phyloP scores from a whole-genome alignment of 2,329 filamentous ascomycete genomes.

The Simplicillium sp. region DNA sequence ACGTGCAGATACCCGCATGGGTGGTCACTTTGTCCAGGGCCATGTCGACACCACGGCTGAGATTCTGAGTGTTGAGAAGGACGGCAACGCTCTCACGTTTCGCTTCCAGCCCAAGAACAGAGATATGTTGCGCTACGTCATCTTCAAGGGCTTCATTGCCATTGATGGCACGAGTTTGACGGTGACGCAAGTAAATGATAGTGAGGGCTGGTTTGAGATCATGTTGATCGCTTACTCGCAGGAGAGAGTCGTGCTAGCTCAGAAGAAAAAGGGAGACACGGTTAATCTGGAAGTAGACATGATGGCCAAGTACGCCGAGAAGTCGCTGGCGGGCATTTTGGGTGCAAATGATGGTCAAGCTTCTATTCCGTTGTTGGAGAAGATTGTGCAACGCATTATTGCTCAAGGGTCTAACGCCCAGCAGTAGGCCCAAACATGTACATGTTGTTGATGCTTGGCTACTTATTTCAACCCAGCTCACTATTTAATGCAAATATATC shows the following conservation, averaged over 20 bases:
- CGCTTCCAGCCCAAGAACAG: constrained; percentile 64
- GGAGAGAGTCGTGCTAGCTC: constrained; percentile 75
- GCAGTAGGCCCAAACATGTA: neutral
- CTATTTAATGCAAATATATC: too few species aligned
- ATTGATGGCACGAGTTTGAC: constrained; percentile 93
- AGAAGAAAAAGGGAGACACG: constrained; percentile 68
- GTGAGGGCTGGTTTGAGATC: constrained; percentile 78
- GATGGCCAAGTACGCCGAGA: constrained; percentile 77
- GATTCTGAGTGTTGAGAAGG: constrained; percentile 62
- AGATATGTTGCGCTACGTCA: constrained; percentile 72
- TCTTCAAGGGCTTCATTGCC: constrained; percentile 93
- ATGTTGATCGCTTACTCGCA: constrained; percentile 98
- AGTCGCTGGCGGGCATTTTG: constrained; percentile 70
- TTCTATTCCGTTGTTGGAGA: constrained; percentile 52
- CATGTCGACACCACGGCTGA: constrained; percentile 87
- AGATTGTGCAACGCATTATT: constrained; percentile 65
- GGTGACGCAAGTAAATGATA: constrained; percentile 76
- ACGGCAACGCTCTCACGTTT: constrained; percentile 87
- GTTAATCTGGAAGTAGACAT: constrained; percentile 94
- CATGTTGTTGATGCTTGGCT: neutral
- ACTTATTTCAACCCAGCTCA: too few species aligned
- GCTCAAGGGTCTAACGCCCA: constrained; percentile 41
- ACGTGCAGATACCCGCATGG: constrained; percentile 86
- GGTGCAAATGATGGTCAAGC: constrained; percentile 42
- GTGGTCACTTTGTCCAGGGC: constrained; percentile 95